These are phyloP conservation scores for Luffa aegyptiaca DNA, from an alignment of 306 rosid genomes.

Conservation along the genomic window DNA sequence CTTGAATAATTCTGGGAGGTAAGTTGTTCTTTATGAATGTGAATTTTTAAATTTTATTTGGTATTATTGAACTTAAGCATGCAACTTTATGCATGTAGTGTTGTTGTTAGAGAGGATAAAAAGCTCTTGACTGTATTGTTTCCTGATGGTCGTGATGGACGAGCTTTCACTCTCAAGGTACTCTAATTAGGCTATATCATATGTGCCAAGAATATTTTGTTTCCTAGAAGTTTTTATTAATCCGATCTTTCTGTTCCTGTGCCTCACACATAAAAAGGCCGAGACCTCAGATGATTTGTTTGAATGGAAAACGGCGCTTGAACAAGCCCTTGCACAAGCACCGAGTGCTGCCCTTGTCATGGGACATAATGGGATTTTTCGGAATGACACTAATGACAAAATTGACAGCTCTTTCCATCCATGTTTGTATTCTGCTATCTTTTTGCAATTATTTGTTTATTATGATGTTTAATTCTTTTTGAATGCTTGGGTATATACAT, in stretches of 20 bases:
- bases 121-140: constrained; percentile 89
- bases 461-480: background rate
- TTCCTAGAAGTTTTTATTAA: background rate
- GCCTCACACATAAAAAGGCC: constrained; percentile 34
- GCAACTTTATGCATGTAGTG: constrained; percentile 43
- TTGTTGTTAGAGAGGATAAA: constrained; percentile 98
- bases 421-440: constrained; percentile 40
- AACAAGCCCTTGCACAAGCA: constrained; percentile 95
- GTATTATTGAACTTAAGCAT: constrained; percentile 13
- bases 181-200: background rate
- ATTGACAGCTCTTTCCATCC: constrained; percentile 90
- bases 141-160: constrained; percentile 99
- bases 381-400: constrained; percentile 68
- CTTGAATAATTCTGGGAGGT: constrained; percentile 99
- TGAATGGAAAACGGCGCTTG: constrained; percentile 98
- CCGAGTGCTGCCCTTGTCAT: constrained; percentile 99
- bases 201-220: background rate
- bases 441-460: constrained; percentile 7
- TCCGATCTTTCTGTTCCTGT: background rate
- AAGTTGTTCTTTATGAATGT: constrained; percentile 11
- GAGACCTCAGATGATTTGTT: constrained; percentile 90
- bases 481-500: background rate
- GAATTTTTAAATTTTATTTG: constrained; percentile 6
- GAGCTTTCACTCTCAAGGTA: constrained; percentile 99
- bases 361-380: constrained; percentile 94